These are phyloP conservation scores for Oryza punctata DNA, from an alignment of 176 grass and related monocot genomes.

Conservation along the genomic window DNA sequence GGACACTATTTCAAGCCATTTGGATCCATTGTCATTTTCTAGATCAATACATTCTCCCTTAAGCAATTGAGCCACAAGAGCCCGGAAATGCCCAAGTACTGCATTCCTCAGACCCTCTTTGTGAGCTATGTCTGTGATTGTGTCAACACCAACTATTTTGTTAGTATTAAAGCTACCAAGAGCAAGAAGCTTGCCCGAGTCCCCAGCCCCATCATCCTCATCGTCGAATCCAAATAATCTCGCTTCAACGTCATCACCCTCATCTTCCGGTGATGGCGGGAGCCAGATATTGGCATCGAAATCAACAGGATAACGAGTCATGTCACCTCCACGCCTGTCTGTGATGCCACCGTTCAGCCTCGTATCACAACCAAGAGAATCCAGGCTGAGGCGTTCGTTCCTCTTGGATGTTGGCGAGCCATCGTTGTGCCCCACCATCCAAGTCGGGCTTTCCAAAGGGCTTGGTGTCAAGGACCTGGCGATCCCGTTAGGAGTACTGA, in stretches of 20 bases:
- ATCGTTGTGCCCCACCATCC: slow-evolving; percentile 41
- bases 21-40: slow-evolving; percentile 43
- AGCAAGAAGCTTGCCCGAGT: slow-evolving; percentile 43
- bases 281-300: slow-evolving; percentile 55
- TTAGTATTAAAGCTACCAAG: slow-evolving; percentile 49
- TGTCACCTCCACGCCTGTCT: slow-evolving; percentile 20
- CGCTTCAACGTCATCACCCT: slow-evolving; percentile 54
- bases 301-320: slow-evolving; percentile 33
- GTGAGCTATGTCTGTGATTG: slow-evolving; percentile 45
- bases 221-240: slow-evolving; percentile 64
- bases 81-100: slow-evolving; percentile 72
- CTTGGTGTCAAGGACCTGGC: slow-evolving; percentile 50
- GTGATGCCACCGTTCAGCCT: slow-evolving; percentile 15
- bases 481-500: slow-evolving; percentile 46
- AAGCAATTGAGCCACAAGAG: slow-evolving; percentile 86
- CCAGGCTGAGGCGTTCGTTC: slow-evolving; percentile 39
- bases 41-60: slow-evolving; percentile 74
- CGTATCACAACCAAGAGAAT: slow-evolving; percentile 47
- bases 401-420: slow-evolving; percentile 41
- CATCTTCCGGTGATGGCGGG: slow-evolving; percentile 62
- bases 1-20: slow-evolving; percentile 77
- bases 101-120: slow-evolving; percentile 54
- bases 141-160: slow-evolving; percentile 28
- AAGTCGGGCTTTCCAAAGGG: slow-evolving; percentile 55
- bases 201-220: slow-evolving; percentile 58